Evolutionary conservation across 768 basidiomycete genomes (phyloP), one percentile per base, ranked within the genome.

Genomic region (Dioszegia hungarica): DNA sequence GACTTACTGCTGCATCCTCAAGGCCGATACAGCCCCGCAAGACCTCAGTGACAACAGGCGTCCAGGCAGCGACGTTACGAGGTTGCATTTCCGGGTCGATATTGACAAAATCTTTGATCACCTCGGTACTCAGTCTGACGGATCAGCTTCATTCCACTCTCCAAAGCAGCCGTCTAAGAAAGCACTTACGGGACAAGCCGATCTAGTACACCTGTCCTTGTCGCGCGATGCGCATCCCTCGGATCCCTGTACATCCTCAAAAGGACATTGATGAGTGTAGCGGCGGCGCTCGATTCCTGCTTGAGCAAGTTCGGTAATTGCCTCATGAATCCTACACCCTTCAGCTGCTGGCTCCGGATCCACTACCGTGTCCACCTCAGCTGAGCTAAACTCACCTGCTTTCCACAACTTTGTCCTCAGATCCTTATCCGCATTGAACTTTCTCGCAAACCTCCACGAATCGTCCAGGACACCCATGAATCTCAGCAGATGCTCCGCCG

Each of bases 371-470:
- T 8, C n/a, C 22, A 12, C n/a, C n/a, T 6, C n/a, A n/a, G n/a
- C n/a, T n/a, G n/a, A n/a, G n/a, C n/a, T n/a, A n/a, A 33, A 85
- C 93, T 77, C 60, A 90, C 93, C 94, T 68, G 97, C 95, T 95
- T 94, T 98, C 95, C 95, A 99, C 55, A 99, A 79, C 3, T 89
- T 92, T 43, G 91, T 97, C 14, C 95, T 83, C 31, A 99, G 81
- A 46, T 98, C 95, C 79, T 94, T 95, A 76, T 98, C 92, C 48
- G 95, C 95, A 71, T 99, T 99, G 80, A 99, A 99, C 77, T 85
- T 84, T 55, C 93, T 84, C 11, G 95, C 95, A 68, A 99, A 99
- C 71, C 91, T 90, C 79, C 98, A 99, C 66, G 90, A 93, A 66
- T 98, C 91, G 74, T 95, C 91, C 50, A 99, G 82, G 19, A 93